A percentile compares a stretch with the other conserved stretches of the same genome.
Conservation (phyloP, 2,329 filamentous ascomycete species). For the Phaeophleospora eucalypticola region DNA sequence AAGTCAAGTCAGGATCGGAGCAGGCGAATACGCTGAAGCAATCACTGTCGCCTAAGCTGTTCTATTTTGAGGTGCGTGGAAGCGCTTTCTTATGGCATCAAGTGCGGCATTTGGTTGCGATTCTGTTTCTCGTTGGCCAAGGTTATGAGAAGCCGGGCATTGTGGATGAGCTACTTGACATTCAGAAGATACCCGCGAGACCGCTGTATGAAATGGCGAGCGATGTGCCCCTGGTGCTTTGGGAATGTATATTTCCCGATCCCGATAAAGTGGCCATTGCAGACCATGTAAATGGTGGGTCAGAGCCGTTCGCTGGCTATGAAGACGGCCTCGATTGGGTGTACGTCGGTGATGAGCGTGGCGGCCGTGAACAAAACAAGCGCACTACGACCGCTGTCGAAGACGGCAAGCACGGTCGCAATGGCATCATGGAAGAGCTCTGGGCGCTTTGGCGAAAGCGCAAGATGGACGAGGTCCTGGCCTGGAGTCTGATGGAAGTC, state of each 20-base stretch:
- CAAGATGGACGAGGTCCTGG: conserved; percentile 87
- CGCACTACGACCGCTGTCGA: conserved; percentile 37
- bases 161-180: conserved; percentile 70
- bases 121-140: conserved; percentile 91
- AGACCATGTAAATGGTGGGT: conserved; percentile 31
- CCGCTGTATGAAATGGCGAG: conserved; percentile 88
- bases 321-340: conserved; percentile 71
- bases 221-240: conserved; percentile 85
- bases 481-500: conserved; percentile 67
- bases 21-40: conserved; percentile 2
- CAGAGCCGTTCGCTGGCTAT: conserved; percentile 37
- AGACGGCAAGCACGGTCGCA: conserved; percentile 59
- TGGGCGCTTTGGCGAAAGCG: conserved; percentile 79
- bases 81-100: conserved; percentile 98
- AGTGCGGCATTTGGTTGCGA: conserved; percentile 86
- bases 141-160: conserved; percentile 73
- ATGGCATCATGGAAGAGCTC: conserved; percentile 66
- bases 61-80: conserved; percentile 82
- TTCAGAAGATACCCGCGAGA: conserved; percentile 64
- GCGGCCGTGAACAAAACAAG: conserved; percentile 33
- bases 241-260: conserved; percentile 86
- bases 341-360: conserved; percentile 64
- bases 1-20: conserved; percentile 43
- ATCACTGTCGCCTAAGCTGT: conserved; percentile 58
- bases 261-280: conserved; percentile 37